Evolutionary conservation across 1,284 basidiomycete species (phyloP).

Genomic region (Spongiforma sp.): DNA sequence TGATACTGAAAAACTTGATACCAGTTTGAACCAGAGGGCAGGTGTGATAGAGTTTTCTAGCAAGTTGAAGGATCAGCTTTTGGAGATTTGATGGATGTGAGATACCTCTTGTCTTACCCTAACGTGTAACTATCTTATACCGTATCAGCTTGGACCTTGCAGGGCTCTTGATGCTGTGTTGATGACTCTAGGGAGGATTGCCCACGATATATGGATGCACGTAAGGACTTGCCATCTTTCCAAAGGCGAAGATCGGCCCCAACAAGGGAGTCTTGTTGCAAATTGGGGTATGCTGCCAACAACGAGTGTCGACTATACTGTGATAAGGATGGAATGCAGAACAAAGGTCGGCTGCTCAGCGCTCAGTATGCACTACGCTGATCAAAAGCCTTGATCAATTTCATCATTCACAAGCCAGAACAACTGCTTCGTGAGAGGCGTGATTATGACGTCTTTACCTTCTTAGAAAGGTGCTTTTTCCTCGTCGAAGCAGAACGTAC

Average conservation of each 20-base stretch:
- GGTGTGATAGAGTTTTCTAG: not conserved
- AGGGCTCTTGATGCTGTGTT: not conserved
- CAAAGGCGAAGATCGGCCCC: not conserved
- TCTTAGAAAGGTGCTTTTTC: not conserved
- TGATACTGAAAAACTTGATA: not conserved
- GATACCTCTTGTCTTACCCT: not conserved
- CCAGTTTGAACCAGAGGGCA: not conserved
- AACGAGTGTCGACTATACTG: not conserved
- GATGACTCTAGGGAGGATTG: not conserved
- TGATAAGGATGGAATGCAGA: not conserved
- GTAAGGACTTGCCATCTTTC: not conserved
- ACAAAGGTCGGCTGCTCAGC: not conserved
- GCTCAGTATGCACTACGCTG: not conserved
- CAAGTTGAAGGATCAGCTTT: not conserved
- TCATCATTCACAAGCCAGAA: no score
- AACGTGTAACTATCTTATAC: not conserved
- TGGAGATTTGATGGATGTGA: not conserved
- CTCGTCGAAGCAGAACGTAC: not conserved
- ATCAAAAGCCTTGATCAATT: not conserved
- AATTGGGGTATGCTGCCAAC: not conserved
- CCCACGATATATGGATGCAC: not conserved
- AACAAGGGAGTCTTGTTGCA: not conserved
- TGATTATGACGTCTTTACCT: not conserved
- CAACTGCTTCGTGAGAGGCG: not conserved
- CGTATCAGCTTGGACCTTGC: not conserved